Evolutionary conservation across 805 yeast genomes (phyloP), one percentile per base, ranked within the genome.

Genomic region (Saccharomycopsis capsularis): DNA sequence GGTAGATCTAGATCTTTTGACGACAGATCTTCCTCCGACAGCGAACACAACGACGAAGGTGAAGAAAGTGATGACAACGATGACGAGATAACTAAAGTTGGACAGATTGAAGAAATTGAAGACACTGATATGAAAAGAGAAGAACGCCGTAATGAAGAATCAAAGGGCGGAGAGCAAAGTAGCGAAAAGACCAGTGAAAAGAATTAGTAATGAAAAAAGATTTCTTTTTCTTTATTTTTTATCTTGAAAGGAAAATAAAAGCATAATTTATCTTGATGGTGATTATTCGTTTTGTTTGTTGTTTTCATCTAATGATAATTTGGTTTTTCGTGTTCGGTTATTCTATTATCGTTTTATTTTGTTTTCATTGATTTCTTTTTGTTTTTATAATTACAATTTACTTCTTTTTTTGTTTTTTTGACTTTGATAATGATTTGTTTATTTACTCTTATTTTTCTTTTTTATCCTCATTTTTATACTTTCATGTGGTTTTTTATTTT

Each of bases 31-130:
- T 34, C 44, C 19, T 44, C 22, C 11, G 37, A 35, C 19, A 42
- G 42, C 3, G 52, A 44, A 25, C 42, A 38, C 13, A 40, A 45
- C 16, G 52, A 37, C 24, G 42, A 47, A 4, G 38, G 27, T 18
- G 47, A 42, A 11, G 43, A 42, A 27, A 42, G 37, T 21, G 45
- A 42, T 9, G 40, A 42, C 18, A 25, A 29, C 24, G 30, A 41
- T 25, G 18, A 25, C 9, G 24, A 22, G 44, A 23, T 23, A 16
- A 35, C 23, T 18, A 30, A 41, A 30, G 18, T 25, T 18, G 34
- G 24, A 21, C 6, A 39, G 30, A 27, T 23, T 19, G 44, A 40
- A 25, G 29, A 44, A 23, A 29, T 42, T 35, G 47, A 36, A 27
- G 40, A 44, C 32, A 36, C 41, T 16, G 21, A 19, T 19, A 16